A percentile compares a stretch with the other conserved stretches of the same genome.
These are phyloP conservation scores for Cadophora sp. DNA, from an alignment of 2,329 filamentous ascomycete genomes.

Conservation along the genomic window DNA sequence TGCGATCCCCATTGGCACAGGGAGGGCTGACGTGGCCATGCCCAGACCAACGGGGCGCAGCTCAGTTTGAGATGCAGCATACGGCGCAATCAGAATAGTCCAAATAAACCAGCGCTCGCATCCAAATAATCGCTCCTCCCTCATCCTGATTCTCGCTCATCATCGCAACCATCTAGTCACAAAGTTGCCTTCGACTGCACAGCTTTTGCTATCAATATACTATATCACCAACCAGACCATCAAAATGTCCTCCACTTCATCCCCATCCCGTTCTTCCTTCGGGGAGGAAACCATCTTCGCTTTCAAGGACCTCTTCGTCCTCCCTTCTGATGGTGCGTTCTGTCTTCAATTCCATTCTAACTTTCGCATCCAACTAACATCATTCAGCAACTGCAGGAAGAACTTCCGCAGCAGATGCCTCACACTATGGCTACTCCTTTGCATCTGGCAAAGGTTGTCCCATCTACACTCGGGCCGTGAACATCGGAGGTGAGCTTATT, in stretches of 20 bases:
- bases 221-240: not conserved
- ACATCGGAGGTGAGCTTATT: constrained; percentile 4
- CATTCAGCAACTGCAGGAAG: not conserved
- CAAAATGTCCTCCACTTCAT: not conserved
- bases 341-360: not conserved
- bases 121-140: not conserved
- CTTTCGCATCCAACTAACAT: not conserved
- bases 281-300: constrained; percentile 2
- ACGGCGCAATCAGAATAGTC: not conserved
- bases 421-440: not conserved
- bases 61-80: not conserved
- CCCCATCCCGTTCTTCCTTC: not conserved
- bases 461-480: not conserved
- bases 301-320: not conserved
- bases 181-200: constrained; percentile 1
- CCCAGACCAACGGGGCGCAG: not conserved
- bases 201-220: not conserved
- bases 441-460: not conserved
- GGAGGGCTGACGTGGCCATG: not conserved
- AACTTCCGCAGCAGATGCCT: not conserved
- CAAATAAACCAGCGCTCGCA: not conserved
- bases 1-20: not conserved
- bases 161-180: not conserved
- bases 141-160: not conserved
- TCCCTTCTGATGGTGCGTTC: not conserved